These are phyloP conservation scores for Serpula lacrymans DNA, from an alignment of 768 basidiomycete genomes.

Conservation along the genomic window DNA sequence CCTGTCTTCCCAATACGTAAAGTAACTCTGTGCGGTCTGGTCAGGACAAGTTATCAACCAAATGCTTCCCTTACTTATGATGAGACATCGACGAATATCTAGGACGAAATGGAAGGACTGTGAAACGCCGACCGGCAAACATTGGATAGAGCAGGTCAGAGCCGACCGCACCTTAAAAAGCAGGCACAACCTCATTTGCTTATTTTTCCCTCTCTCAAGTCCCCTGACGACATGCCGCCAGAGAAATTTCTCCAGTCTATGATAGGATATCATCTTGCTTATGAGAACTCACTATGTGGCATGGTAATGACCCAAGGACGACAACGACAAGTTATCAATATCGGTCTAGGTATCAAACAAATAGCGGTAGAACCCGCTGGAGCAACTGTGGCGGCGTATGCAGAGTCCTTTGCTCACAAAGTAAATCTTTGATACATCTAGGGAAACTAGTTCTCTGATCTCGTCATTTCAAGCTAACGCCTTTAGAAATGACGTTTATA, in stretches of 20 bases:
- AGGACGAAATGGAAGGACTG: conserved; percentile 71
- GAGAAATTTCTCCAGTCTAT: conserved; percentile 66
- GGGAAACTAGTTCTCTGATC: background rate
- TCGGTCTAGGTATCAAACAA: conserved; percentile 77
- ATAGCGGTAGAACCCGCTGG: conserved; percentile 60
- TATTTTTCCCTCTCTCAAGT: conserved; percentile 26
- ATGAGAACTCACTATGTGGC: conserved; percentile 67
- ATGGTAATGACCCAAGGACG: conserved; percentile 85
- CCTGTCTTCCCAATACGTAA: background rate
- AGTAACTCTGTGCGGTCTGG: background rate
- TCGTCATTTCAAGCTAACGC: conserved; percentile 36
- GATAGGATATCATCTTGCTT: conserved; percentile 77
- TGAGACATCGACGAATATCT: conserved; percentile 79
- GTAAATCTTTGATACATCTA: conserved; percentile 34
- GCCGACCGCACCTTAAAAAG: conserved; percentile 4
- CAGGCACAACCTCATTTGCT: conserved; percentile 7
- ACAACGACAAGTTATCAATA: conserved; percentile 72
- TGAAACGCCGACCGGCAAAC: conserved; percentile 59
- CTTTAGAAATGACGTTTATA: conserved; percentile 52
- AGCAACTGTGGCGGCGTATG: conserved; percentile 57
- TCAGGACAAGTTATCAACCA: conserved; percentile 69
- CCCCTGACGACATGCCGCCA: conserved; percentile 57
- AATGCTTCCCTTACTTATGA: conserved; percentile 80
- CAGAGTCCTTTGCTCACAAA: conserved; percentile 74
- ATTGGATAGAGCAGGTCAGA: conserved; percentile 78